phyloP scores from a whole-genome alignment of 1,284 basidiomycete species.

The Tilletia indica region DNA sequence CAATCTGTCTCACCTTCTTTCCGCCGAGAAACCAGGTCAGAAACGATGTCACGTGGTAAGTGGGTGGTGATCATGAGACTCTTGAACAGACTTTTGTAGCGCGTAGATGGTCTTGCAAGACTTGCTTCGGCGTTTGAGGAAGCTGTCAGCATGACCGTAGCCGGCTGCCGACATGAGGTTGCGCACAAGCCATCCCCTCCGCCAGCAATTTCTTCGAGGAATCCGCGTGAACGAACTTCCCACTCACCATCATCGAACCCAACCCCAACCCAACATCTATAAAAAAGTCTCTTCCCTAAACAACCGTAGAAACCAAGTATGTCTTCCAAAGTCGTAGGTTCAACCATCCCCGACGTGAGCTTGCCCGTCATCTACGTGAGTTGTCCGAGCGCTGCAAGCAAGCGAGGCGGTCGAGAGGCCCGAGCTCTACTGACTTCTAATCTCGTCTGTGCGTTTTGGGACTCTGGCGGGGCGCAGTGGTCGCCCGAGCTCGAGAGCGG shows the following conservation, averaged over 20 bases:
- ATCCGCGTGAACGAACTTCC: not conserved
- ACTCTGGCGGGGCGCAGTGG: conserved; percentile 59
- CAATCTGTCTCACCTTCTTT: too few species aligned
- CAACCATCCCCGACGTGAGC: conserved; percentile 8
- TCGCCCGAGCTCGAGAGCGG: conserved; percentile 66
- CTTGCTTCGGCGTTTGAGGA: too few species aligned
- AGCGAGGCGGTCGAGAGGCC: too few species aligned
- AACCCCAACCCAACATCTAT: not conserved
- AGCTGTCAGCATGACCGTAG: too few species aligned
- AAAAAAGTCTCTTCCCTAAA: too few species aligned
- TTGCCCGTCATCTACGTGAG: conserved; percentile 10
- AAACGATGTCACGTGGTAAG: not conserved
- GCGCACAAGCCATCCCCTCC: not conserved
- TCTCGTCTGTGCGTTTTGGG: not conserved
- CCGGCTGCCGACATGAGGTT: too few species aligned
- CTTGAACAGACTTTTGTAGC: too few species aligned
- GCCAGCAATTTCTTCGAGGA: not conserved
- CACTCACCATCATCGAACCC: not conserved
- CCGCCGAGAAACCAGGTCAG: too few species aligned
- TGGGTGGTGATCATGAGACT: too few species aligned
- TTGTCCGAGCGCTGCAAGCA: not conserved
- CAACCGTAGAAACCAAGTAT: not conserved
- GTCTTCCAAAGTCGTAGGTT: conserved; percentile 6
- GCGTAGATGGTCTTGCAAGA: not conserved
- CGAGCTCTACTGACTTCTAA: not conserved